These are phyloP conservation scores for Aspergillus ochraceus DNA, from an alignment of 2,329 filamentous ascomycete genomes.

Conservation along the genomic window DNA sequence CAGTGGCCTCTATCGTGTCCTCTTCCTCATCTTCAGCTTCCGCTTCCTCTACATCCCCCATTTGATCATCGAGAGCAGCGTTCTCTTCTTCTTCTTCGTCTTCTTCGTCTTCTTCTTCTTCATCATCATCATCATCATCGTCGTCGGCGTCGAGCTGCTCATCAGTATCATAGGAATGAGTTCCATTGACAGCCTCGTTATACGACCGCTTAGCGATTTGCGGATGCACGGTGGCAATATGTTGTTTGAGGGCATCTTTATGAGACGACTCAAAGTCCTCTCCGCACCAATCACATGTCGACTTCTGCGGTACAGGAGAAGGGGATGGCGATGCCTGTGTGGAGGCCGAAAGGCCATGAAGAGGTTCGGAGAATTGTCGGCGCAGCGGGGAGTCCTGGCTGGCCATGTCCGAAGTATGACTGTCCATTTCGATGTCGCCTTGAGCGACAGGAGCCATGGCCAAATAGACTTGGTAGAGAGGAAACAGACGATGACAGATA, in stretches of 20 bases:
- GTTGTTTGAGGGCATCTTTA: conserved; percentile 32
- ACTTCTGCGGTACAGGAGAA: conserved; percentile 23
- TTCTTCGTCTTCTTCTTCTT: too few species aligned
- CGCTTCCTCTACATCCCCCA: conserved; percentile 13
- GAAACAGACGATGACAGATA: background rate
- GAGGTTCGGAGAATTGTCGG: conserved; percentile 42
- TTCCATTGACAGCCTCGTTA: conserved; percentile 25
- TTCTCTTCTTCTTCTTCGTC: conserved; percentile 15
- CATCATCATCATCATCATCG: too few species aligned
- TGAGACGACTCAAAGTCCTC: conserved; percentile 33
- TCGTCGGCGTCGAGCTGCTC: conserved; percentile 17
- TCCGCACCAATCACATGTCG: conserved; percentile 40
- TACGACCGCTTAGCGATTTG: conserved; percentile 28
- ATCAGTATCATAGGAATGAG: conserved; percentile 19
- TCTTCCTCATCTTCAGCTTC: conserved; percentile 20
- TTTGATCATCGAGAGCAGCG: conserved; percentile 4
- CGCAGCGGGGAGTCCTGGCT: conserved; percentile 38
- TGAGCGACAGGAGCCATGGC: conserved; percentile 36
- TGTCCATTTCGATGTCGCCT: conserved; percentile 36
- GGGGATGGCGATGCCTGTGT: conserved; percentile 37
- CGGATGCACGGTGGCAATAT: conserved; percentile 36
- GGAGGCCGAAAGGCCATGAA: conserved; percentile 34
- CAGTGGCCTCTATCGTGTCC: conserved; percentile 12
- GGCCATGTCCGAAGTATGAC: conserved; percentile 38
- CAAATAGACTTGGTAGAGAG: conserved; percentile 1